phyloP scores from a whole-genome alignment of 2,329 filamentous ascomycete genomes.

The Harringtonia lauricola region DNA sequence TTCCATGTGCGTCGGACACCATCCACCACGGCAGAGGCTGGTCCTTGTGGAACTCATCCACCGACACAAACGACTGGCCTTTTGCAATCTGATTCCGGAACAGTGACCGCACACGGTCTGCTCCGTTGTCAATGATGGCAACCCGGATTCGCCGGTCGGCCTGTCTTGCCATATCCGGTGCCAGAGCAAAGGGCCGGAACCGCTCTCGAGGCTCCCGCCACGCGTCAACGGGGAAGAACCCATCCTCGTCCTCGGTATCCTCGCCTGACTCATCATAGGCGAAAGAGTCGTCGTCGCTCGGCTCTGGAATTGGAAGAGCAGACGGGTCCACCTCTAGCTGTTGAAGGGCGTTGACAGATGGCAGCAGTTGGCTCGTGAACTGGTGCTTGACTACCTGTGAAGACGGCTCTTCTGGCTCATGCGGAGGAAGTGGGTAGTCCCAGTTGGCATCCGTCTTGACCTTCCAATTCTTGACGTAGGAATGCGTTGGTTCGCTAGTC shows the following conservation, averaged over 20 bases:
- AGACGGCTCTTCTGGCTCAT: background rate
- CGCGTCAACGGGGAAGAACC: too few species aligned
- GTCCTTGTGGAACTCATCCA: background rate
- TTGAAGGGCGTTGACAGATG: background rate
- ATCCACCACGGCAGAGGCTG: slow-evolving; percentile 6
- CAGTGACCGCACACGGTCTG: background rate
- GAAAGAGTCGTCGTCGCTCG: too few species aligned
- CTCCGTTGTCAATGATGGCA: slow-evolving; percentile 7
- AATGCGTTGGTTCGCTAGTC: too few species aligned
- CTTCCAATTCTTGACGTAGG: too few species aligned
- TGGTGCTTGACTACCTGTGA: background rate
- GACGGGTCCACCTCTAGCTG: too few species aligned
- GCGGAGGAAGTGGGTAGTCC: background rate
- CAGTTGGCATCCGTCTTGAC: background rate
- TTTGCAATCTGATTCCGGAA: slow-evolving; percentile 1
- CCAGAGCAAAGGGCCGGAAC: background rate
- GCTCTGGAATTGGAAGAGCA: too few species aligned
- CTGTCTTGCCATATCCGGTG: background rate
- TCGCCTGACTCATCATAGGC: too few species aligned
- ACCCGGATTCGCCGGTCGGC: slow-evolving; percentile 4
- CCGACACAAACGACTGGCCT: slow-evolving; percentile 3
- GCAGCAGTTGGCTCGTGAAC: background rate
- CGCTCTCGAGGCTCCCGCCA: background rate
- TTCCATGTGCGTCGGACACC: slow-evolving; percentile 6
- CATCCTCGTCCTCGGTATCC: too few species aligned